These are phyloP conservation scores for Gamarada debralockiae DNA, from an alignment of 495 filamentous ascomycete species.

Conservation along the genomic window DNA sequence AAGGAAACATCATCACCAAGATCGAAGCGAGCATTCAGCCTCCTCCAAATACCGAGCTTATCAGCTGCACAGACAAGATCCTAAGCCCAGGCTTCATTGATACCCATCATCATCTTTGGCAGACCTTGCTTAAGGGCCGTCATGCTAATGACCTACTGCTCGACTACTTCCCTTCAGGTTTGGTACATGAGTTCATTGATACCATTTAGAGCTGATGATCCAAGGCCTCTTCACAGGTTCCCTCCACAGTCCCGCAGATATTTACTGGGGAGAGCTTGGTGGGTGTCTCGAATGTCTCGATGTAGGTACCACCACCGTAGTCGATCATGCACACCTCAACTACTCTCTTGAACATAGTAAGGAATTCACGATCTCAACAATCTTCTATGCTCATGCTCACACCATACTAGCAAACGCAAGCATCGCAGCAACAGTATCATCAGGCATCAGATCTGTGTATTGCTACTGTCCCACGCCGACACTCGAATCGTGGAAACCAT, in stretches of 20 bases:
- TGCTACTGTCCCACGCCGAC: constrained; percentile 37
- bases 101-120: constrained; percentile 51
- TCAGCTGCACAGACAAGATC: constrained; percentile 43
- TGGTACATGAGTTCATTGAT: background rate
- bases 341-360: constrained; percentile 37
- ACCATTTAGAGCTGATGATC: background rate
- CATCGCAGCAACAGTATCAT: constrained; percentile 37
- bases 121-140: constrained; percentile 34
- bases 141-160: constrained; percentile 32
- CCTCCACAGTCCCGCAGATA: constrained; percentile 36
- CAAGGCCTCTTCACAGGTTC: constrained; percentile 29
- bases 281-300: constrained; percentile 51
- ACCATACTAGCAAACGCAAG: constrained; percentile 27
- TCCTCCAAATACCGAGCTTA: constrained; percentile 25
- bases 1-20: constrained; percentile 17
- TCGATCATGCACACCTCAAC: constrained; percentile 53
- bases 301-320: constrained; percentile 52
- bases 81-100: constrained; percentile 49
- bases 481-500: constrained; percentile 33
- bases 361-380: background rate
- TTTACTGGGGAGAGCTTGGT: constrained; percentile 51
- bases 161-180: constrained; percentile 38
- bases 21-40: constrained; percentile 7
- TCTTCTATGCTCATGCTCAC: background rate
- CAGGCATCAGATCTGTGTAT: constrained; percentile 46